These are phyloP conservation scores for Wickerhamiella shivajii DNA, from an alignment of 805 yeast species.

Conservation along the genomic window DNA sequence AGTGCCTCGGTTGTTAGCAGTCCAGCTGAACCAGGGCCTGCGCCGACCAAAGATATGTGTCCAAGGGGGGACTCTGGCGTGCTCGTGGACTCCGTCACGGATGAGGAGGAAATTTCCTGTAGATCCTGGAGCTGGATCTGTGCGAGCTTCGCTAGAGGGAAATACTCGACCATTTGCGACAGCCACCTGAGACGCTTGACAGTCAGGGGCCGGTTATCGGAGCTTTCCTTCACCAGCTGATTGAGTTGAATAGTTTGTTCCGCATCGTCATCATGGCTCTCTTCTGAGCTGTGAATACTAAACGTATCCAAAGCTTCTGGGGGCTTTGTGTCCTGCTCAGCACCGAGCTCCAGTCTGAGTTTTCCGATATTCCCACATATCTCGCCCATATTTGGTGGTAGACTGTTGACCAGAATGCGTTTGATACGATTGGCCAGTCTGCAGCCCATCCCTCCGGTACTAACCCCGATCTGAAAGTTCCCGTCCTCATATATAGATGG, in stretches of 20 bases:
- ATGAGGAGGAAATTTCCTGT: conserved; percentile 29
- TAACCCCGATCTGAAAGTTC: conserved; percentile 63
- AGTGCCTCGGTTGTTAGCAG: conserved; percentile 76
- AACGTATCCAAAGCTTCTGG: neutral
- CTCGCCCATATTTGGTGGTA: conserved; percentile 58
- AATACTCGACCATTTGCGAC: conserved; percentile 81
- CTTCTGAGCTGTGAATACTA: conserved; percentile 21
- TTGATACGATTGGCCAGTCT: conserved; percentile 66
- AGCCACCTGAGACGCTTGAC: conserved; percentile 66
- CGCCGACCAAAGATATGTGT: conserved; percentile 67
- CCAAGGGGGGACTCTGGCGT: conserved; percentile 27
- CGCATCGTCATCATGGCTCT: conserved; percentile 43
- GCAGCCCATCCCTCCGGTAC: conserved; percentile 85
- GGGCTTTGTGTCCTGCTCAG: conserved; percentile 9
- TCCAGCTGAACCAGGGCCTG: conserved; percentile 85
- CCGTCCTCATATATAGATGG: conserved; percentile 60
- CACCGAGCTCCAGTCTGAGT: conserved; percentile 40
- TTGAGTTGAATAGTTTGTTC: conserved; percentile 47
- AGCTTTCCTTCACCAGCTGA: conserved; percentile 29
- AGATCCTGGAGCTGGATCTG: conserved; percentile 46
- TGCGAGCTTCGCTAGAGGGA: conserved; percentile 55
- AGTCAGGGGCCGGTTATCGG: conserved; percentile 1
- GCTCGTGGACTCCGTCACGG: no score
- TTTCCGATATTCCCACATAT: conserved; percentile 57
- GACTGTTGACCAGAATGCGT: conserved; percentile 43